Conservation (phyloP, 257 asterid genomes). For the Solanum acaule region DNA sequence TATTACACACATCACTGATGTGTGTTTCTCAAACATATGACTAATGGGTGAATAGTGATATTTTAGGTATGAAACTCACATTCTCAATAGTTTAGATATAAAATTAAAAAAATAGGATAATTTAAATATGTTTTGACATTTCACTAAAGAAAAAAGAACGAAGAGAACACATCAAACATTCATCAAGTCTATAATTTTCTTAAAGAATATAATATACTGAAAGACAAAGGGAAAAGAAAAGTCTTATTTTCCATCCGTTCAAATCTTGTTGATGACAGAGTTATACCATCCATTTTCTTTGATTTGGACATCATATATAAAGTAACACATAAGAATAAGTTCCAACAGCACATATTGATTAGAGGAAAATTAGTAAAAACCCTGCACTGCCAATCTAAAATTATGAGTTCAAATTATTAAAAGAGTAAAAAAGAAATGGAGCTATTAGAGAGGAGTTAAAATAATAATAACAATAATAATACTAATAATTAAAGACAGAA, state of each 20-base stretch:
- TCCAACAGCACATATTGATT: not conserved
- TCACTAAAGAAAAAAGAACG: accelerated
- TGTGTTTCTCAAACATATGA: too few relatives aligned
- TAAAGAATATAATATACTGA: not conserved
- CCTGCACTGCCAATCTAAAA: too few relatives aligned
- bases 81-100: too few relatives aligned
- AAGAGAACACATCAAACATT: not conserved
- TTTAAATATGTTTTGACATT: too few relatives aligned
- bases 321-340: not conserved
- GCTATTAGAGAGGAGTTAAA: not conserved
- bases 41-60: too few relatives aligned
- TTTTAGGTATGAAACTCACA: too few relatives aligned
- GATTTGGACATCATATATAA: not conserved
- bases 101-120: accelerated
- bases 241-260: not conserved
- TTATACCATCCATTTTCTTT: not conserved
- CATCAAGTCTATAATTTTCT: too few relatives aligned
- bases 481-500: not conserved
- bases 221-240: not conserved
- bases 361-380: not conserved
- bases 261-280: not conserved
- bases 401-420: too few relatives aligned
- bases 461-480: not conserved
- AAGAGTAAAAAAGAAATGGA: too few relatives aligned
- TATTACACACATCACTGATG: too few relatives aligned